A percentile compares a stretch with the other conserved stretches of the same genome.
Evolutionary conservation across 345 rosid species (phyloP).

Genomic region (Erucastrum elatum): DNA sequence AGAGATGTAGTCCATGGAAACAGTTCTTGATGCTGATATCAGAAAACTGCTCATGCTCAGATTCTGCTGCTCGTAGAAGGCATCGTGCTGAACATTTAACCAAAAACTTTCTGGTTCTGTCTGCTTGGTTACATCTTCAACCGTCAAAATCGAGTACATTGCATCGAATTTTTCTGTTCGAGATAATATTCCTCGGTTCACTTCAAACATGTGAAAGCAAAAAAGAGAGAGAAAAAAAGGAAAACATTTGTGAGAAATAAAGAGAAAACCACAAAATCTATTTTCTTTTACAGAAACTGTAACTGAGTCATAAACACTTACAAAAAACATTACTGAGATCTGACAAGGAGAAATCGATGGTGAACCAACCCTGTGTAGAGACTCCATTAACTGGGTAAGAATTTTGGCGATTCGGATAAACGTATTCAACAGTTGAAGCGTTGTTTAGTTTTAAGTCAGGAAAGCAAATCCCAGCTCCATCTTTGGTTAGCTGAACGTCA

Average conservation of each 20-base stretch:
- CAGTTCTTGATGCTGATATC: slow-evolving; percentile 43
- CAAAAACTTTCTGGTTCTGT: slow-evolving; percentile 45
- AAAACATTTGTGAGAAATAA: neutral
- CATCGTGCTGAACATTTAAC: slow-evolving; percentile 81
- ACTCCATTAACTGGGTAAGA: slow-evolving; percentile 54
- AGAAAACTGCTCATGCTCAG: slow-evolving; percentile 60
- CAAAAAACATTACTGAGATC: slow-evolving; percentile 30
- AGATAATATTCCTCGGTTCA: neutral
- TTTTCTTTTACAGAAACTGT: neutral
- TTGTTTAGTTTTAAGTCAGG: slow-evolving; percentile 55
- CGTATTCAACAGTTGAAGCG: slow-evolving; percentile 1
- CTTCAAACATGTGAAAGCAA: neutral
- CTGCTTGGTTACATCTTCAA: slow-evolving; percentile 36
- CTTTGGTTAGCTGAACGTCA: slow-evolving; percentile 84
- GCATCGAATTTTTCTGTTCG: neutral
- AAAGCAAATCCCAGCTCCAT: slow-evolving; percentile 65
- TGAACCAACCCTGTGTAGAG: slow-evolving; percentile 52
- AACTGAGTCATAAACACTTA: slow-evolving; percentile 39
- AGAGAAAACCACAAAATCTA: neutral
- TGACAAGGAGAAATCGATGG: slow-evolving; percentile 50
- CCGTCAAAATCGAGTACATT: slow-evolving; percentile 36
- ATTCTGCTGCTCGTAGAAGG: slow-evolving; percentile 60
- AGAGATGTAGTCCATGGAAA: slow-evolving; percentile 55
- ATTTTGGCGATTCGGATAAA: slow-evolving; percentile 12
- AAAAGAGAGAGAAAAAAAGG: neutral